Evolutionary conservation across 73 alveolate species (phyloP), one percentile per base, ranked within the genome.

Genomic region (Paramecium sonneborni): DNA sequence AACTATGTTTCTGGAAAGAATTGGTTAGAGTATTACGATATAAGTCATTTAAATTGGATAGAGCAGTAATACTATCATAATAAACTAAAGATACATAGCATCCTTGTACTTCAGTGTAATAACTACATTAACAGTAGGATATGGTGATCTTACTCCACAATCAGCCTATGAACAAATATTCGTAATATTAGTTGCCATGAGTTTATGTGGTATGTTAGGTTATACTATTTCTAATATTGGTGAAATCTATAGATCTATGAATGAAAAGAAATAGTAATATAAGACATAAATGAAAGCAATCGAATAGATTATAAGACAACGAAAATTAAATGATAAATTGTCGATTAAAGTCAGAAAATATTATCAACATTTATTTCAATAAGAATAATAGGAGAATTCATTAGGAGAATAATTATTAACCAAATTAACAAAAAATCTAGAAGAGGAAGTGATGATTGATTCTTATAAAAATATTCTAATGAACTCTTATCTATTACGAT

Each of bases 41-140:
- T 69, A 5, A 69, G 28, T 24, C 23, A 86, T 39, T 86, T 35
- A 3, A 52, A 21, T 88, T 88, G 93, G 93, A 26, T 46, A 35
- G 69, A 76, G 84, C 84, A 62, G 84, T 62, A 62, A 62, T 3
- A 62, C 39, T 30, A 62, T 62, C 68, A 62, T 30, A 62, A 23
- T 62, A 23, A 62, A 30, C 24, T 26, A 62, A 14, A 88, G 90
- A 88, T 88, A 88, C 34, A 70, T 88, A 20, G 44, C 85, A 12
- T 88, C 93, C 10, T 69, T 88, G 39, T 88, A 88, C 28, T 88
- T 62, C 28, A 69, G 90, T 67, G 93, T 88, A 0, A 88, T 88
- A 74, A 88, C 93, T 9, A 68, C 86, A 18, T 30, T 70, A 24
- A 88, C 93, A 15, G 93, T 88, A 1, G 93, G 93, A 88, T 88